Base-by-base conservation (phyloP, 257 asterid species). In the Echites panduratus region DNA sequence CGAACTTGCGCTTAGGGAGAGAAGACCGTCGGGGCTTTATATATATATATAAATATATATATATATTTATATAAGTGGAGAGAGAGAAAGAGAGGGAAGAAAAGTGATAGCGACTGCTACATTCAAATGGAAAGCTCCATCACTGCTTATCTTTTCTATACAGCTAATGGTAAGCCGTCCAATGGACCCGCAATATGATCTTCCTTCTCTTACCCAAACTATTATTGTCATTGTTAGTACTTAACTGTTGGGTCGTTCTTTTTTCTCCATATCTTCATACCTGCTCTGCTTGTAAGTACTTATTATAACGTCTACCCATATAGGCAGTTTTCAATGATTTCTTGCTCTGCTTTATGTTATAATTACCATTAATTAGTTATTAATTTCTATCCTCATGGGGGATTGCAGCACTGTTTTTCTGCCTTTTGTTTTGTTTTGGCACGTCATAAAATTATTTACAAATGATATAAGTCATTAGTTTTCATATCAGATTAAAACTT, bases 141-240 rank as follows among this genome's bases (percentile, higher is more conserved):
- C 61, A 68, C 73, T 66, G 67, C 70, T 77, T 66, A 50, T 84
- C 79, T 79, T 78, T n/a, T 80, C 81, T 27, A 70, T 82, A 87
- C 90, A 87, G 96, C 96, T 87, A 87, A 85, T 82, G 65, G 79
- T 54, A 75, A 81, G 90, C 89, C 81, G 85, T 78, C 84, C 7
- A 74, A 52, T 76, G 95, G 95, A 84, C 95, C 96, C 86, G 45
- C 78, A 32, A 3, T 32, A 32, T 10, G 66, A 54, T 47, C 38
- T 75, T 43, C 70, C 68, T 63, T 32, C 38, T 32, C 38, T 65
- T 52, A 66, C 49, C 80, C 75, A 79, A 75, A 78, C 70, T 70
- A 80, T 77, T 48, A 77, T 66, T 76, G 68, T 70, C 66, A 2
- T 10, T 29, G 19, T 32, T 32, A 1, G 38, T 32, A 32, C 38